Evolutionary conservation across 129 eudicot species (phyloP).

Genomic region (Erigeron canadensis): DNA sequence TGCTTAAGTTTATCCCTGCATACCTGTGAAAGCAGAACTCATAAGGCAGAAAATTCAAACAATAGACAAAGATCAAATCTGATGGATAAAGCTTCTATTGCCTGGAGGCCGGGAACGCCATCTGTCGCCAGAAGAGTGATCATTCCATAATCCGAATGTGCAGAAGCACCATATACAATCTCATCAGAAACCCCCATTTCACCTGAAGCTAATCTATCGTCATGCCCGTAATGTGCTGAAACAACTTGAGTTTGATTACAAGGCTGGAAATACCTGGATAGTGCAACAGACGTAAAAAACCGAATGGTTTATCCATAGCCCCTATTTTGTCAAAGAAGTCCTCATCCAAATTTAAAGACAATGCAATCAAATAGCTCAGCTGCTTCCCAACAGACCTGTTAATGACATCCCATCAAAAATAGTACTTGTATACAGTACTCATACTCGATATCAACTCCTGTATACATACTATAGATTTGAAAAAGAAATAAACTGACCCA

Average conservation of each 20-base stretch:
- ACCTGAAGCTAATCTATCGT: slow-evolving; percentile 29
- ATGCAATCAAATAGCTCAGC: slow-evolving; percentile 53
- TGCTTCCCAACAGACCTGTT: slow-evolving; percentile 56
- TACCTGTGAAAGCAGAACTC: slow-evolving; percentile 43
- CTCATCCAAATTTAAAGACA: slow-evolving; percentile 71
- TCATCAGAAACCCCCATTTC: slow-evolving; percentile 42
- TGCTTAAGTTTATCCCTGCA: slow-evolving; percentile 61
- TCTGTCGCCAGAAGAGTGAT: slow-evolving; percentile 79
- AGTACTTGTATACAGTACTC: not conserved
- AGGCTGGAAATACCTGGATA: slow-evolving; percentile 62
- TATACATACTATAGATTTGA: no score
- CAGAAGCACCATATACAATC: slow-evolving; percentile 67
- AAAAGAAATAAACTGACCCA: not conserved
- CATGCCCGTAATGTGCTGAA: not conserved
- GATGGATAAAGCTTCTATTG: slow-evolving; percentile 25
- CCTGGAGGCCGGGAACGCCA: slow-evolving; percentile 88
- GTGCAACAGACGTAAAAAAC: slow-evolving; percentile 60
- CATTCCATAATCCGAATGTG: slow-evolving; percentile 90
- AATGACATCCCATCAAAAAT: not conserved
- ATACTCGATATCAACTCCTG: no score
- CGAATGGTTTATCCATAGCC: slow-evolving; percentile 41
- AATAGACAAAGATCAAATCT: not conserved
- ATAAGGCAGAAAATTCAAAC: not conserved
- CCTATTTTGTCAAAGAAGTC: slow-evolving; percentile 53
- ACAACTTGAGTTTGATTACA: slow-evolving; percentile 1